Conservation (phyloP, 148 eudicot species). For the Pouteria glomerata region DNA sequence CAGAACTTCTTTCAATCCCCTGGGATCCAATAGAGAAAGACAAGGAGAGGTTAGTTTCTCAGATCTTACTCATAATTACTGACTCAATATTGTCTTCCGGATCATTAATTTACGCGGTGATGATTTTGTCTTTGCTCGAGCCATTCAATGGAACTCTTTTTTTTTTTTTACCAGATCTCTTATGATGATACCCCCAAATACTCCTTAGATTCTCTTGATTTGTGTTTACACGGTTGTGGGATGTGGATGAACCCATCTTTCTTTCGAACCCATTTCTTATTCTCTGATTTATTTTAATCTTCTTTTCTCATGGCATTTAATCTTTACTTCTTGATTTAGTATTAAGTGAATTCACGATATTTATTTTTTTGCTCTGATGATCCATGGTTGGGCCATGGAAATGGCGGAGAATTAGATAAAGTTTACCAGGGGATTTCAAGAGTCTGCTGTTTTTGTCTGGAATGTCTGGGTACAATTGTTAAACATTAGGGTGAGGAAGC, state of each 20-base stretch:
- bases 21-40: neutral
- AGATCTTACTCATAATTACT: neutral
- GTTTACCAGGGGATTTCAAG: no score
- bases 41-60: conserved; percentile 3
- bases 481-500: no score
- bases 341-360: neutral
- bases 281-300: neutral
- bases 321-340: neutral
- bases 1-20: neutral
- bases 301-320: neutral
- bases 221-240: neutral
- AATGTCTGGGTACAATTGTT: no score
- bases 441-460: neutral
- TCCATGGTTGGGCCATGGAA: neutral
- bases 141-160: neutral
- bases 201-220: neutral
- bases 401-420: neutral
- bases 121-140: neutral
- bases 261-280: neutral
- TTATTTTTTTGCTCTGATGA: neutral
- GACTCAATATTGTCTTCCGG: neutral
- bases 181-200: neutral
- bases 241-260: neutral
- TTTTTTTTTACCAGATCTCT: conserved; percentile 1
- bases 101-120: neutral